A percentile compares a stretch with the other conserved stretches of the same genome.
phyloP scores from a whole-genome alignment of 345 rosid species.

The Salix exigua region DNA sequence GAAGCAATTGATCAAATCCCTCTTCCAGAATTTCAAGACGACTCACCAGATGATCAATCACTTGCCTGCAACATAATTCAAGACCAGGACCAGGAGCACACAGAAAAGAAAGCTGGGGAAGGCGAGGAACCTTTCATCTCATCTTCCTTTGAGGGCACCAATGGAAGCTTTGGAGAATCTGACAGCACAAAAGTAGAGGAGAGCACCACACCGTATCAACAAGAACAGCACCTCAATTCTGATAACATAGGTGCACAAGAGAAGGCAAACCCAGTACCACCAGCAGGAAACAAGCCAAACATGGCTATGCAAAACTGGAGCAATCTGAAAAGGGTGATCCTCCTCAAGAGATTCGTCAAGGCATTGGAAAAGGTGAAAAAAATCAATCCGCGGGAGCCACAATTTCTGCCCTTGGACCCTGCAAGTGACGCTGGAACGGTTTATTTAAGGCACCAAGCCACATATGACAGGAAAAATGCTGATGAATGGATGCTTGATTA shows the following conservation, averaged over 20 bases:
- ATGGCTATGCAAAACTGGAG: conserved; percentile 16
- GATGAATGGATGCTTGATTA: conserved; percentile 95
- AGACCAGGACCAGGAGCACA: conserved; percentile 22
- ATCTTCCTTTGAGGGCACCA: conserved; percentile 9
- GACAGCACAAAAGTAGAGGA: conserved; percentile 19
- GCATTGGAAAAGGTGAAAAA: conserved; percentile 65
- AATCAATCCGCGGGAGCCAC: conserved; percentile 48
- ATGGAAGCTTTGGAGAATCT: conserved; percentile 23
- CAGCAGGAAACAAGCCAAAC: conserved; percentile 23
- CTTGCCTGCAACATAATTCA: conserved; percentile 26
- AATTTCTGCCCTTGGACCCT: conserved; percentile 39
- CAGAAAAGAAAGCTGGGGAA: conserved; percentile 12
- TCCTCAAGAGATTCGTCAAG: conserved; percentile 60
- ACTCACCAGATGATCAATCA: conserved; percentile 53
- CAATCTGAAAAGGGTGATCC: conserved; percentile 27
- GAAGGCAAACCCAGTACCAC: conserved; percentile 2
- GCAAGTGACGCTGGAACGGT: conserved; percentile 57
- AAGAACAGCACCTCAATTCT: conserved; percentile 14
- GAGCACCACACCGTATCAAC: neutral
- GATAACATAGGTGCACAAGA: neutral
- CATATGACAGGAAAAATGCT: conserved; percentile 49
- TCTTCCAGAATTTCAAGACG: conserved; percentile 50
- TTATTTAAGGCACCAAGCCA: conserved; percentile 57
- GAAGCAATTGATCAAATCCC: conserved; percentile 85
- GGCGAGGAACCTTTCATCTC: conserved; percentile 14